phyloP scores from a whole-genome alignment of 306 rosid species.

The barrel medic (Medicago truncatula) region MtrunA17r5.0-ANR NC_053042.1:39262501-39263000 shows the following conservation, averaged over 20 bases:
- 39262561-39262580: conserved; percentile 37
- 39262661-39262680: conserved; percentile 74
- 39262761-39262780: conserved; percentile 52
- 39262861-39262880: not conserved
- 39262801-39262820: conserved; percentile 53
- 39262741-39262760: conserved; percentile 50
- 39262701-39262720: conserved; percentile 47
- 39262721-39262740: conserved; percentile 39
- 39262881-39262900: not conserved
- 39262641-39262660: conserved; percentile 57
- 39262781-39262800: conserved; percentile 67
- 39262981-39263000: not conserved
- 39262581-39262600: conserved; percentile 27
- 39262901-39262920: not conserved
- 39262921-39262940: not conserved
- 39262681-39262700: conserved; percentile 68
- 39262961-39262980: not conserved
- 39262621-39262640: not conserved
- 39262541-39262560: conserved; percentile 45
- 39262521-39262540: too few relatives aligned
- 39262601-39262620: not conserved
- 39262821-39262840: conserved; percentile 53
- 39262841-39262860: conserved; percentile 35
- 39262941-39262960: not conserved
- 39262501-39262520: too few relatives aligned